phyloP scores from a whole-genome alignment of 2,329 filamentous ascomycete species.

The Penicillium sclerotiorum region DNA sequence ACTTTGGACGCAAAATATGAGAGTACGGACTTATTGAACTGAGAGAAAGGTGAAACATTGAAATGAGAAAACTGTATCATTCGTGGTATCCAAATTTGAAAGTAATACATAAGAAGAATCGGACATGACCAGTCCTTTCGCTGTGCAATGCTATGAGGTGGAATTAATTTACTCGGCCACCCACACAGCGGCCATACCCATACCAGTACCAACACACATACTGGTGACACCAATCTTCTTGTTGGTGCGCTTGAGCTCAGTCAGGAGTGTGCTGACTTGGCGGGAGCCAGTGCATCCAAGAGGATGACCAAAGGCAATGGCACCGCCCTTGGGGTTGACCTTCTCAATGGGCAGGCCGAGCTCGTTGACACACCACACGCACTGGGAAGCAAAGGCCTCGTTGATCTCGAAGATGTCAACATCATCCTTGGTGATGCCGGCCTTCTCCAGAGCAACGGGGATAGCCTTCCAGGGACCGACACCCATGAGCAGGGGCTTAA shows the following conservation, averaged over 20 bases:
- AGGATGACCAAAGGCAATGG: constrained; percentile 94
- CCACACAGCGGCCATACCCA: constrained; percentile 97
- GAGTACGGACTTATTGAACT: no score
- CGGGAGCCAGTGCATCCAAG: constrained; percentile 91
- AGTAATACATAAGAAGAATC: constrained; percentile 4
- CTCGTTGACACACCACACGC: constrained; percentile 89
- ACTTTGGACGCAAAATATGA: no score
- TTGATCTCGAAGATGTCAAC: constrained; percentile 99
- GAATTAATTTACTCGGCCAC: constrained; percentile 72
- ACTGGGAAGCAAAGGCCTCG: constrained; percentile 96
- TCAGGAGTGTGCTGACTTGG: constrained; percentile 89
- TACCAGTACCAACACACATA: constrained; percentile 88
- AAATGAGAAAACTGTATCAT: no score
- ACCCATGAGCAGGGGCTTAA: constrained; percentile 93
- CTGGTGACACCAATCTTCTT: constrained; percentile 88
- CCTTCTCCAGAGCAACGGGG: constrained; percentile 84
- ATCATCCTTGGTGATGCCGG: constrained; percentile 82
- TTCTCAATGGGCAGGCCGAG: constrained; percentile 80
- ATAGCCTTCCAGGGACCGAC: constrained; percentile 95
- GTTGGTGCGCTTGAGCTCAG: constrained; percentile 81
- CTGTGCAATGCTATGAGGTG: constrained; percentile 1
- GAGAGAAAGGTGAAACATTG: no score
- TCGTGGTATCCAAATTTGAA: constrained; percentile 9
- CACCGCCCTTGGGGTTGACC: constrained; percentile 96
- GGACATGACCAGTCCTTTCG: constrained; percentile 1